phyloP scores from a whole-genome alignment of 495 filamentous ascomycete genomes.

The Oidiodendron maius region DNA sequence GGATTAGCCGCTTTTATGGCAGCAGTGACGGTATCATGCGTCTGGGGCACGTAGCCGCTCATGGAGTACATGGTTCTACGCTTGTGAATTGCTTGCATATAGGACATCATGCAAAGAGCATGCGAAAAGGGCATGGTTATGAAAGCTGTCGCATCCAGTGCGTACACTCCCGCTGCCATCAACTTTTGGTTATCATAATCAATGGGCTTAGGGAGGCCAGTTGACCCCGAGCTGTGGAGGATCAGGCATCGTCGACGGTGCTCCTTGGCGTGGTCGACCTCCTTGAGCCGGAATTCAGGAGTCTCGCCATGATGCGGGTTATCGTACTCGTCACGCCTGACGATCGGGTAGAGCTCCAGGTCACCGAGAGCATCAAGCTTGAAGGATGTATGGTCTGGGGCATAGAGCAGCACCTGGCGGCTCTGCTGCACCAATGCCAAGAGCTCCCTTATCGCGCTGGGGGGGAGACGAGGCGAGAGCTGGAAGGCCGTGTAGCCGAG shows the following conservation, averaged over 20 bases:
- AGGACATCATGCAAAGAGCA: slow-evolving; percentile 39
- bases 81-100: slow-evolving; percentile 37
- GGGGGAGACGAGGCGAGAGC: slow-evolving; percentile 51
- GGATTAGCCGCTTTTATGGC: slow-evolving; percentile 31
- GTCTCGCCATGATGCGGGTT: slow-evolving; percentile 26
- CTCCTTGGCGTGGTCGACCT: slow-evolving; percentile 34
- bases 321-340: slow-evolving; percentile 3
- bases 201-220: slow-evolving; percentile 16
- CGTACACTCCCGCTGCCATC: slow-evolving; percentile 31
- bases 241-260: slow-evolving; percentile 28
- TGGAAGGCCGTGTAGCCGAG: slow-evolving; percentile 53
- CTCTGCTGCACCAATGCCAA: slow-evolving; percentile 38
- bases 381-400: not conserved
- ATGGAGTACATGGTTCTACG: slow-evolving; percentile 34
- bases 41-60: slow-evolving; percentile 38
- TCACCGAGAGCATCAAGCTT: not conserved
- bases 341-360: slow-evolving; percentile 1
- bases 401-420: slow-evolving; percentile 19
- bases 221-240: slow-evolving; percentile 14
- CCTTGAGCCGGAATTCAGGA: slow-evolving; percentile 28
- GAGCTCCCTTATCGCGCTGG: slow-evolving; percentile 44
- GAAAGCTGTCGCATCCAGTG: slow-evolving; percentile 36
- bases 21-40: slow-evolving; percentile 30
- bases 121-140: slow-evolving; percentile 28
- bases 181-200: slow-evolving; percentile 11